Evolutionary conservation across 441 rosid genomes (phyloP).

Genomic region (Codiaeum variegatum): DNA sequence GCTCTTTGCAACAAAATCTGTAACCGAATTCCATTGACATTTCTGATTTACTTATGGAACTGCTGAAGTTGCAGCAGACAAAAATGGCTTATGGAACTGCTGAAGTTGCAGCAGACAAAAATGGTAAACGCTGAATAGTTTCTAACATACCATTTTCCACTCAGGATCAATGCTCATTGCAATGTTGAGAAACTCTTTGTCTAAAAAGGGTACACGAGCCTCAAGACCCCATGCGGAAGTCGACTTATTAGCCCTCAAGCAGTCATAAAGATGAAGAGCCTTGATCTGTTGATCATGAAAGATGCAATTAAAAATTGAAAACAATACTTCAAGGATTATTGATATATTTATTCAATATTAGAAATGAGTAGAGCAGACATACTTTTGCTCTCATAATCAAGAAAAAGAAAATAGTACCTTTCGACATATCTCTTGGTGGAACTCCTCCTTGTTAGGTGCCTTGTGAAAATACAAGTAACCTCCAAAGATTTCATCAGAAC

Average conservation of each 20-base stretch:
- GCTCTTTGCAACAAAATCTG: not conserved
- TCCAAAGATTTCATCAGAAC: slow-evolving; percentile 97
- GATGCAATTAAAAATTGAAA: slow-evolving; percentile 20
- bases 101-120: not conserved
- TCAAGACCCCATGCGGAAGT: slow-evolving; percentile 99
- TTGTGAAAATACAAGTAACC: slow-evolving; percentile 97
- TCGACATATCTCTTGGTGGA: slow-evolving; percentile 91
- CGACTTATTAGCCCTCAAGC: slow-evolving; percentile 96
- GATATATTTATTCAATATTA: slow-evolving; percentile 13
- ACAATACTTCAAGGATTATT: not conserved
- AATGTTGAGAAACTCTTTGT: slow-evolving; percentile 66
- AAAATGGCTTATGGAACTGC: not conserved
- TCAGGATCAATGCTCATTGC: slow-evolving; percentile 99
- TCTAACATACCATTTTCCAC: slow-evolving; percentile 77
- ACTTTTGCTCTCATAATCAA: not conserved
- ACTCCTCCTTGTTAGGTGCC: slow-evolving; percentile 94
- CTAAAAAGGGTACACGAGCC: slow-evolving; percentile 97
- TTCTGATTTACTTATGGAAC: not conserved
- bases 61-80: not conserved
- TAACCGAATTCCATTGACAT: not conserved
- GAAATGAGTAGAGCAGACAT: not conserved
- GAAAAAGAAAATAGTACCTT: slow-evolving; percentile 45
- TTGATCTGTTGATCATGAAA: slow-evolving; percentile 58
- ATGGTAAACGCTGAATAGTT: not conserved
- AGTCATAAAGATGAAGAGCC: slow-evolving; percentile 93